phyloP scores from a whole-genome alignment of 163 green algal genomes.

The Coccomyxa subellipsoidea region DNA sequence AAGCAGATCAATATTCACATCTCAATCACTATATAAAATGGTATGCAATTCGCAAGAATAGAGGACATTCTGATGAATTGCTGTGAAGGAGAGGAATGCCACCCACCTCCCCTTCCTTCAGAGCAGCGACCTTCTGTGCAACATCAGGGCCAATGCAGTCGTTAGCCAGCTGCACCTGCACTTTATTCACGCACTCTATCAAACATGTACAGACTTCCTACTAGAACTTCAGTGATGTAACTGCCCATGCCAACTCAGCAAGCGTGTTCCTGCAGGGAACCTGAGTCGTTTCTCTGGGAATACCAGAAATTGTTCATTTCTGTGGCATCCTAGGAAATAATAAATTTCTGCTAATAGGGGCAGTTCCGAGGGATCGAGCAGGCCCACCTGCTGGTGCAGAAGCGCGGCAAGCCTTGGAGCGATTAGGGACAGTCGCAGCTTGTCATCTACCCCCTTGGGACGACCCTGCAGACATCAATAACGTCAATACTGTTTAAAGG shows the following conservation, averaged over 20 bases:
- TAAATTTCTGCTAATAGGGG: neutral
- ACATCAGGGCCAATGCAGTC: slow-evolving; percentile 93
- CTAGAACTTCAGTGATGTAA: neutral
- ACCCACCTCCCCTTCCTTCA: slow-evolving; percentile 77
- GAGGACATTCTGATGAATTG: no score
- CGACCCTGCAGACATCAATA: slow-evolving; percentile 1
- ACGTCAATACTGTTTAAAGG: no score
- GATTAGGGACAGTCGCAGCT: neutral
- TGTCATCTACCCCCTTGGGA: neutral
- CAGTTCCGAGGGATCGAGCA: slow-evolving; percentile 16
- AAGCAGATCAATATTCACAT: neutral
- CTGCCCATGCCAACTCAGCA: neutral
- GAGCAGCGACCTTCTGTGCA: slow-evolving; percentile 50
- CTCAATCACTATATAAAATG: no score
- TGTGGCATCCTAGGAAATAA: no score
- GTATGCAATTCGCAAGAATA: no score
- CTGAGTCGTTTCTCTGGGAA: no score
- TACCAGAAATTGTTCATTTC: no score
- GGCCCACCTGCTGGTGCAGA: neutral
- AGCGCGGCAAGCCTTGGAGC: neutral
- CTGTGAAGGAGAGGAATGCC: neutral
- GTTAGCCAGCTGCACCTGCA: slow-evolving; percentile 73
- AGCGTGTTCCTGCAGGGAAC: no score
- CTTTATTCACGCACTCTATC: neutral
- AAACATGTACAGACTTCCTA: neutral